phyloP scores from a whole-genome alignment of 768 basidiomycete species.

The Termitomyces sp. region DNA sequence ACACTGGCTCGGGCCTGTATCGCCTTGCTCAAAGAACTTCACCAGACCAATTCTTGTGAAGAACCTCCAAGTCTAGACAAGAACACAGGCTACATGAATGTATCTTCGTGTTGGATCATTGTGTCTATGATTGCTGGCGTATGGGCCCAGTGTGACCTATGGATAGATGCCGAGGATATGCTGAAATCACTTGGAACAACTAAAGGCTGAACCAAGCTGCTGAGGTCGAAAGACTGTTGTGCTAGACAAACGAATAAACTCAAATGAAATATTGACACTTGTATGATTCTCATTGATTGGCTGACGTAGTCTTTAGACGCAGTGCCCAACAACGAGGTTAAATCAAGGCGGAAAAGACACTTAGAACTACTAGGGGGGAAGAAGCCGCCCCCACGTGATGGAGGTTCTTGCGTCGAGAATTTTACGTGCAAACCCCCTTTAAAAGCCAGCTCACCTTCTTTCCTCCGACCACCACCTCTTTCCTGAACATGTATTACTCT shows the following conservation, averaged over 20 bases:
- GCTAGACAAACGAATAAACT: not conserved
- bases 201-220: not conserved
- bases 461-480: constrained; percentile 3
- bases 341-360: not conserved
- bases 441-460: constrained; percentile 16
- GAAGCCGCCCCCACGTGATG: constrained; percentile 15
- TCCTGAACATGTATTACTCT: constrained; percentile 35
- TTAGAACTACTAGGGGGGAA: not conserved
- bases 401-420: constrained; percentile 6
- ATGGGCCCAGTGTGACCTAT: constrained; percentile 80
- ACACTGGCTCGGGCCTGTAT: constrained; percentile 70
- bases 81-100: constrained; percentile 19
- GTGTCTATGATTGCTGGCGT: constrained; percentile 55
- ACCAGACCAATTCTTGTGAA: constrained; percentile 14
- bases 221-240: not conserved
- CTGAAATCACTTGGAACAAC: constrained; percentile 23
- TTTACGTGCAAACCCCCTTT: constrained; percentile 13
- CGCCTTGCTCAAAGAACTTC: constrained; percentile 36
- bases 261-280: constrained; percentile 5
- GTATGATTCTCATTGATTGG: constrained; percentile 6
- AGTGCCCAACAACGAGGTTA: not conserved
- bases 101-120: constrained; percentile 70
- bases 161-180: constrained; percentile 66
- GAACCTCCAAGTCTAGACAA: not conserved
- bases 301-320: not conserved